Conservation (phyloP, 345 rosid genomes). For the Camelina hispida region DNA sequence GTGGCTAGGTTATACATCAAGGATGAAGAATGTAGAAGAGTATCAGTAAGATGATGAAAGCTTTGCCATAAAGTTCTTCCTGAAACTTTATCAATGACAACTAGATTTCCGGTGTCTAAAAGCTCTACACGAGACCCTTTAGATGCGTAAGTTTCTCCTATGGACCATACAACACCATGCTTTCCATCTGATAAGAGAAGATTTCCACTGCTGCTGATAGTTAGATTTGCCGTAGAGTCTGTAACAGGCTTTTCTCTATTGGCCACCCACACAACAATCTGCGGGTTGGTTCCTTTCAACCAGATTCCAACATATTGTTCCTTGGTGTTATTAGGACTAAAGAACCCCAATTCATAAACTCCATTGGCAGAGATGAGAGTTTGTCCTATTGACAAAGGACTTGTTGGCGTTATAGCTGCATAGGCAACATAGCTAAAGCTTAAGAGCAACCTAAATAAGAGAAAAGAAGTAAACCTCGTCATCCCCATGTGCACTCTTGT, state of each 20-base stretch:
- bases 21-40: slow-evolving; percentile 35
- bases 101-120: slow-evolving; percentile 60
- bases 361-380: slow-evolving; percentile 36
- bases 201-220: slow-evolving; percentile 39
- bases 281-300: slow-evolving; percentile 35
- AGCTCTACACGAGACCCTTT: slow-evolving; percentile 53
- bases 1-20: slow-evolving; percentile 29
- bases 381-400: slow-evolving; percentile 35
- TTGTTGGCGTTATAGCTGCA: no score
- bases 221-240: slow-evolving; percentile 27
- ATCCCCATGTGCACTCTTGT: no score
- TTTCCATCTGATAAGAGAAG: slow-evolving; percentile 30
- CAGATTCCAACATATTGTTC: slow-evolving; percentile 50
- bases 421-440: slow-evolving; percentile 1
- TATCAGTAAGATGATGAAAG: slow-evolving; percentile 42
- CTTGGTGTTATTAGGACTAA: slow-evolving; percentile 24
- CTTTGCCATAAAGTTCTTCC: slow-evolving; percentile 40
- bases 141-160: not conserved
- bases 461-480: not conserved
- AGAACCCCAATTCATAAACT: slow-evolving; percentile 48
- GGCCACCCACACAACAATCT: slow-evolving; percentile 54
- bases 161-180: slow-evolving; percentile 42
- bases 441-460: not conserved
- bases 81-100: slow-evolving; percentile 47
- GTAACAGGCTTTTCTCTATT: slow-evolving; percentile 50